A percentile compares a stretch with the other conserved stretches of the same genome.
Evolutionary conservation across 2,329 filamentous ascomycete genomes (phyloP).

Genomic region (Teratosphaeria gauchensis): DNA sequence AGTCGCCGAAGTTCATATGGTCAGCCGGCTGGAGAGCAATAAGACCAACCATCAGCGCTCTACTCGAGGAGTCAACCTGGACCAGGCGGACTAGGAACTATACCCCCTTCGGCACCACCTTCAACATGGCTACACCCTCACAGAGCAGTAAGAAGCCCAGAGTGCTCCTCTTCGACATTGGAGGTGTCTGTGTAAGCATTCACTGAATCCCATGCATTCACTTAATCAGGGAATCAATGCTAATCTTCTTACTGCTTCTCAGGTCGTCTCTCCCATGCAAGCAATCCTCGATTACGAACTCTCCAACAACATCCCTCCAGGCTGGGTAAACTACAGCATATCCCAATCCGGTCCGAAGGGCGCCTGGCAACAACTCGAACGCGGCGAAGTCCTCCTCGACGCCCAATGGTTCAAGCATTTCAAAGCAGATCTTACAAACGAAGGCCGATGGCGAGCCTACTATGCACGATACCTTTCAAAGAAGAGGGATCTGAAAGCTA

Average conservation of each 20-base stretch:
- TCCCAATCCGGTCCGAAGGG: conserved; percentile 67
- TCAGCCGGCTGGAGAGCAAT: not conserved
- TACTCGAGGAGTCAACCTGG: conserved; percentile 3
- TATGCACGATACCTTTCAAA: conserved; percentile 22
- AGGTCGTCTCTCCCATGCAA: conserved; percentile 89
- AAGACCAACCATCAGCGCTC: not conserved
- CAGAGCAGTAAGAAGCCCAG: conserved; percentile 41
- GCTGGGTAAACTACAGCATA: conserved; percentile 88
- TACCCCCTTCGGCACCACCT: conserved; percentile 13
- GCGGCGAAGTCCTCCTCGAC: conserved; percentile 70
- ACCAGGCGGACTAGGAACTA: conserved; percentile 13
- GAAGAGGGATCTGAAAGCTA: conserved; percentile 32
- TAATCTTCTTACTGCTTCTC: no score
- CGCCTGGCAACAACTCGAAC: conserved; percentile 81
- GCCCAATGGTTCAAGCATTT: conserved; percentile 67
- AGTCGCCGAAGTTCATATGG: not conserved
- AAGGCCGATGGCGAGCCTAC: conserved; percentile 59
- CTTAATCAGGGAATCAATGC: no score
- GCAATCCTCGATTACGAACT: conserved; percentile 86
- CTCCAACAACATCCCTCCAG: conserved; percentile 63
- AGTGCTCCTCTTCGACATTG: conserved; percentile 86
- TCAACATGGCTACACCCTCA: conserved; percentile 13
- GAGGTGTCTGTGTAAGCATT: conserved; percentile 73
- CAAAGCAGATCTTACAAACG: conserved; percentile 59
- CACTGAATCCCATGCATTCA: not conserved